These are phyloP conservation scores for Kitagawia praeruptora DNA, from an alignment of 129 eudicot species.

Conservation along the genomic window DNA sequence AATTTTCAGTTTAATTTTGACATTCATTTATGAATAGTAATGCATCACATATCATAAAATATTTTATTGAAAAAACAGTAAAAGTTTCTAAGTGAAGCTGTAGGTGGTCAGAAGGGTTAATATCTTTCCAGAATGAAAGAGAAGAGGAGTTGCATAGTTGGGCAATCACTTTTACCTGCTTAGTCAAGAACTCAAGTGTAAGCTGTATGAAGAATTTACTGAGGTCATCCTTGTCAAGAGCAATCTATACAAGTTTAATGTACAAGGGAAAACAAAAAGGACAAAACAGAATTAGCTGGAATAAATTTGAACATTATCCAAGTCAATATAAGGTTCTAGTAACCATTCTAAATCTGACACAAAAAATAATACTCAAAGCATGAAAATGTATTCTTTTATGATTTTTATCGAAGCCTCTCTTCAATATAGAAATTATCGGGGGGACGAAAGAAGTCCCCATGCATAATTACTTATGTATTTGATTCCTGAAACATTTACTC, in stretches of 20 bases:
- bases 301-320: not conserved
- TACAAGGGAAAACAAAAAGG: not conserved
- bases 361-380: too few species aligned
- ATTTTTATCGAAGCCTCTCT: not conserved
- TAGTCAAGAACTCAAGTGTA: slow-evolving; percentile 81
- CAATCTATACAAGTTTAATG: slow-evolving; percentile 49
- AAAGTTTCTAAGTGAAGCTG: not conserved
- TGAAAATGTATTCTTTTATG: not conserved
- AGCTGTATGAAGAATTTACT: slow-evolving; percentile 81
- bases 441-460: too few species aligned
- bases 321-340: not conserved
- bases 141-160: not conserved
- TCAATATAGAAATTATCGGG: too few species aligned
- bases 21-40: not conserved
- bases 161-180: slow-evolving; percentile 51
- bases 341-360: not conserved
- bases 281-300: not conserved
- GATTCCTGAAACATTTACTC: too few species aligned
- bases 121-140: not conserved
- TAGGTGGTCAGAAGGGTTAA: not conserved
- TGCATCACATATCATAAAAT: not conserved
- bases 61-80: not conserved
- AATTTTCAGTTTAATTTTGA: not conserved
- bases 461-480: too few species aligned
- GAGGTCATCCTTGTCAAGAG: slow-evolving; percentile 74